These are phyloP conservation scores for Penicillium dipodomyicola DNA, from an alignment of 495 filamentous ascomycete species.

Conservation along the genomic window DNA sequence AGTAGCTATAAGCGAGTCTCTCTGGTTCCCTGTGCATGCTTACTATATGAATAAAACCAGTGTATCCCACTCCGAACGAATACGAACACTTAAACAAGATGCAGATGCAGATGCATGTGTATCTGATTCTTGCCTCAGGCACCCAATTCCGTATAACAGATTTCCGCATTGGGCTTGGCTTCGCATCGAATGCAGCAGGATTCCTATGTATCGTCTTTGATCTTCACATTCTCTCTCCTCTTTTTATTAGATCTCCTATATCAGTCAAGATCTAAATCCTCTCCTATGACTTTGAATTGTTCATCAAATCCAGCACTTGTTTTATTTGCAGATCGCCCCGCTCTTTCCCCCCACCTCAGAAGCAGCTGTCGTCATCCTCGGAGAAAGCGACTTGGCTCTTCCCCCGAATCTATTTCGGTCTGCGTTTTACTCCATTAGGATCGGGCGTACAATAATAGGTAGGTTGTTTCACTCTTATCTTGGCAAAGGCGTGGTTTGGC, in stretches of 20 bases:
- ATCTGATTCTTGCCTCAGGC: constrained; percentile 10
- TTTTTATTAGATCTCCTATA: background rate
- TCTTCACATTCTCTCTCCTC: background rate
- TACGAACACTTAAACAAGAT: no score
- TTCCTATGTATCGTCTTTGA: constrained; percentile 1
- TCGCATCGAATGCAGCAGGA: constrained; percentile 5
- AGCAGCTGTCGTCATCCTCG: constrained; percentile 10
- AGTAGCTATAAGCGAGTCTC: no score
- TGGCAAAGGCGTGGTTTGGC: constrained; percentile 1
- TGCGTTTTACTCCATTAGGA: background rate
- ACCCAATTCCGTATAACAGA: background rate
- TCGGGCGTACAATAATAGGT: background rate
- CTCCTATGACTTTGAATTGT: background rate
- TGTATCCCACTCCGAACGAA: no score
- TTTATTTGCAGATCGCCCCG: constrained; percentile 8
- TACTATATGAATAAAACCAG: no score
- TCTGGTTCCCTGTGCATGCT: no score
- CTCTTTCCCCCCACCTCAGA: constrained; percentile 9
- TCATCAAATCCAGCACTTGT: background rate
- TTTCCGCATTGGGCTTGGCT: constrained; percentile 12
- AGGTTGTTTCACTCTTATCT: constrained; percentile 8
- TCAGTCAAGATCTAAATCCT: background rate
- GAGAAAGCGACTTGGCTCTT: background rate
- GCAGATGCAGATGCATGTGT: background rate
- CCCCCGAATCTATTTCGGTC: constrained; percentile 3